Conservation (phyloP, 176 grass and related monocot species). For the Oryza meridionalis region DNA sequence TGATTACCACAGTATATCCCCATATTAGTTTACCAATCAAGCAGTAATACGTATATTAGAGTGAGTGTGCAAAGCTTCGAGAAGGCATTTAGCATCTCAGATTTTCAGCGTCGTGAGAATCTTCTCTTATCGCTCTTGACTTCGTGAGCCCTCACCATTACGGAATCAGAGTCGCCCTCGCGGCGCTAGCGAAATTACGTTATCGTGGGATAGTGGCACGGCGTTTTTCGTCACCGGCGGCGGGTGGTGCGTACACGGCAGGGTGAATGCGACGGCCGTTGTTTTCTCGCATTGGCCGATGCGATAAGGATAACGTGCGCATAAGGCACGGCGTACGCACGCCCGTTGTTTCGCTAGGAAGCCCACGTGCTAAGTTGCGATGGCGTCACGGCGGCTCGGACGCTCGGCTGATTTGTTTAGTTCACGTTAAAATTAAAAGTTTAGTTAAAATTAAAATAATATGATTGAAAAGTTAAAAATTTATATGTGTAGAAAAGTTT, state of each 20-base stretch:
- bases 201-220: slow-evolving; percentile 5
- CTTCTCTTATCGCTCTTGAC: background rate
- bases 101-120: background rate
- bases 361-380: too few species aligned
- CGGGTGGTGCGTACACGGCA: background rate
- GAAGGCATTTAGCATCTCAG: background rate
- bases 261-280: background rate
- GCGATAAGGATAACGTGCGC: background rate
- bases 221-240: background rate
- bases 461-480: too few species aligned
- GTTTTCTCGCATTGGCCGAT: background rate
- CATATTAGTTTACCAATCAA: background rate
- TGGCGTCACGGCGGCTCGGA: too few species aligned
- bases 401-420: too few species aligned
- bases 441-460: too few species aligned
- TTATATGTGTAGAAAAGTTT: too few species aligned
- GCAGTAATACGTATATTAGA: background rate
- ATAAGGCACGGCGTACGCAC: background rate
- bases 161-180: background rate
- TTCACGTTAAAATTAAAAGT: too few species aligned
- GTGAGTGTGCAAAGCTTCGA: background rate
- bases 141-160: background rate
- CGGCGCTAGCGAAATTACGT: background rate
- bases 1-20: background rate
- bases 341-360: too few species aligned